Conservation (phyloP, 2,329 filamentous ascomycete species). For the Aspergillus jensenii region DNA sequence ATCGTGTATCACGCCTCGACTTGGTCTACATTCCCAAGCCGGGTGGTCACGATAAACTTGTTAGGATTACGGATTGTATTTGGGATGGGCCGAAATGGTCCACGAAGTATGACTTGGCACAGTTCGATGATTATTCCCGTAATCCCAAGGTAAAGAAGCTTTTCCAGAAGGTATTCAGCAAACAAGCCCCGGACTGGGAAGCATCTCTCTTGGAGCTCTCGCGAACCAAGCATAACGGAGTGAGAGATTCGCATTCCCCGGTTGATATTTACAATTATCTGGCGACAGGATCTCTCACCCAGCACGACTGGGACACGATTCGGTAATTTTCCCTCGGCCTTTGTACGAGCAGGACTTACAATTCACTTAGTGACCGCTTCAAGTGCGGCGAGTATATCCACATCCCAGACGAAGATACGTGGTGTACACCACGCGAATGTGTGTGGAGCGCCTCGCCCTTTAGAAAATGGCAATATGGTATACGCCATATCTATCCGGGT, state of each 20-base stretch:
- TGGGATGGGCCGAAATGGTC: not conserved
- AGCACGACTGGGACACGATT: not conserved
- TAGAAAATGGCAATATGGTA: not conserved
- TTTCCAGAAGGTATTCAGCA: not conserved
- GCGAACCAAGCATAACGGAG: not conserved
- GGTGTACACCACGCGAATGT: too few species aligned
- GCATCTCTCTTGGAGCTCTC: not conserved
- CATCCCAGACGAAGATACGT: not conserved
- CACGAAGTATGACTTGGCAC: not conserved
- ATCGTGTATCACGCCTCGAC: not conserved
- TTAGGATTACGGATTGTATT: not conserved
- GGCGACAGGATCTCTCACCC: not conserved
- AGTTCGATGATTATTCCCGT: not conserved
- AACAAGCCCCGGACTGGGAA: not conserved
- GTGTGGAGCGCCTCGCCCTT: not conserved
- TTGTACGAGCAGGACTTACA: not conserved
- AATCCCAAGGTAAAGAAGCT: not conserved
- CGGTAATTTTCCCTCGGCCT: not conserved
- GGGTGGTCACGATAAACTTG: not conserved
- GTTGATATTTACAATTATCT: not conserved
- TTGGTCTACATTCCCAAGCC: not conserved
- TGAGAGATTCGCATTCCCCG: not conserved
- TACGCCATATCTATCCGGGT: not conserved
- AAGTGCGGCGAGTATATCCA: not conserved
- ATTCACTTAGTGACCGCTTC: not conserved